Base-by-base conservation (phyloP, 2,329 filamentous ascomycete genomes). In the Colletotrichum camelliae region DNA sequence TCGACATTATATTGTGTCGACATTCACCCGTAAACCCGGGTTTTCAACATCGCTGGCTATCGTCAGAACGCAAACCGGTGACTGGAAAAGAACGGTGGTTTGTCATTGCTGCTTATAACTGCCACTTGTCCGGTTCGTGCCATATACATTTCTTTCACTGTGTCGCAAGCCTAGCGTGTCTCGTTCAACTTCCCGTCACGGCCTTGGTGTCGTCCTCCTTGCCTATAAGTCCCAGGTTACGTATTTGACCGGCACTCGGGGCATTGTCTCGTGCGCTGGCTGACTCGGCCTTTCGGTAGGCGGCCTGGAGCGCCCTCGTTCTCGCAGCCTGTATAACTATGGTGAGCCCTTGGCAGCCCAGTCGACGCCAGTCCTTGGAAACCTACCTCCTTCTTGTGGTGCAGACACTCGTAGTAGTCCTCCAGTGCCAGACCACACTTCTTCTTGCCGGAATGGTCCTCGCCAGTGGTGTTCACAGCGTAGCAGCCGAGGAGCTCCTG, bases 401-500 rank as follows among this genome's bases (percentile, higher is more conserved):
- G 97, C 83, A 99, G 88, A 87, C 97, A 99, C 89, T 99, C 97
- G 85, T 98, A 98, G 89, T 99, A 99, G 85, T 99, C 97, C 85
- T 99, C 97, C 79, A 98, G 89, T 6, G 93, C 91, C 18, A 94
- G 93, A 21, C 90, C 88, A 85, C 97, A 99, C 88, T 98, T 98
- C 86, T 93, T 94, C 89, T 96, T 97, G 80, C 95, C 95, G 18
- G 92, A 91, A 80, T 92, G 89, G 82, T 96, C 94, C 72, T 96
- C 94, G 79, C 94, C 89, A 79, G 90, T 91, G 72, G 95, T 95
- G 89, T 98, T 98, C 84, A 98, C 93, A 77, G 98, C 96, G 86
- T 99, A 99, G 92, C 97, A 99, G 82, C 96, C 96, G 84, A 99
- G 94, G 79, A 98, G 93, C 88, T 99, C 97, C 88, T 99, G 97